Evolutionary conservation across 768 basidiomycete species (phyloP).

Genomic region (Macrocybe gigantea): DNA sequence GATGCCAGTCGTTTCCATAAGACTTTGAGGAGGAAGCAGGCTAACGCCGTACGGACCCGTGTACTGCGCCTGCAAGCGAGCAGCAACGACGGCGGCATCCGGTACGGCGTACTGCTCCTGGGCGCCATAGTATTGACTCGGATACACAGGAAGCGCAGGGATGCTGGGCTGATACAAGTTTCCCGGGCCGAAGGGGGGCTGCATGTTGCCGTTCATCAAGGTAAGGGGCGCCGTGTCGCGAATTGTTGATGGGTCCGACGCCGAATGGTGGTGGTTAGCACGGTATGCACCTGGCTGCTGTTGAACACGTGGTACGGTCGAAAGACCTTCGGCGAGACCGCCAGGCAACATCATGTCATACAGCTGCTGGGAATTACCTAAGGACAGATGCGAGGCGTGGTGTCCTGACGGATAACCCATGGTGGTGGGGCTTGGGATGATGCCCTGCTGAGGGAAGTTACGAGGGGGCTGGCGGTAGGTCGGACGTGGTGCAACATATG

Average conservation of each 20-base stretch:
- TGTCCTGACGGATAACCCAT: slow-evolving; percentile 42
- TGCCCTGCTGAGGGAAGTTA: slow-evolving; percentile 46
- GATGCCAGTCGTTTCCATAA: slow-evolving; percentile 27
- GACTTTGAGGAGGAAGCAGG: slow-evolving; percentile 21
- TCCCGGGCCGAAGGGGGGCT: slow-evolving; percentile 44
- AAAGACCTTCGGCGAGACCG: slow-evolving; percentile 34
- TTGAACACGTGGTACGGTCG: slow-evolving; percentile 70
- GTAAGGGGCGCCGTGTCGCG: slow-evolving; percentile 68
- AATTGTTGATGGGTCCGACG: slow-evolving; percentile 74
- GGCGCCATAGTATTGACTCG: slow-evolving; percentile 63
- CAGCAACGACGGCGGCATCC: slow-evolving; percentile 54
- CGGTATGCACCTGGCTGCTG: slow-evolving; percentile 76
- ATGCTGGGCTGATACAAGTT: slow-evolving; percentile 49
- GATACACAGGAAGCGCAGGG: slow-evolving; percentile 55
- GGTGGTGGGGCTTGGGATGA: slow-evolving; percentile 47
- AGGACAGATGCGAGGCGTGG: slow-evolving; percentile 61
- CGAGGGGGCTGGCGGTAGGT: slow-evolving; percentile 63
- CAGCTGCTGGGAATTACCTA: slow-evolving; percentile 70
- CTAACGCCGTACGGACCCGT: slow-evolving; percentile 40
- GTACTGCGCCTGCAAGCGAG: slow-evolving; percentile 62
- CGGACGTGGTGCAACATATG: slow-evolving; percentile 49
- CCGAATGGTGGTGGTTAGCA: slow-evolving; percentile 73
- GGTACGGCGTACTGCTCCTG: slow-evolving; percentile 50
- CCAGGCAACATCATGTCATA: slow-evolving; percentile 76
- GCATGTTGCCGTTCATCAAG: slow-evolving; percentile 51